A percentile compares a stretch with the other conserved stretches of the same genome.
Conservation (phyloP, 1,284 basidiomycete genomes). For the Ustilago nuda region DNA sequence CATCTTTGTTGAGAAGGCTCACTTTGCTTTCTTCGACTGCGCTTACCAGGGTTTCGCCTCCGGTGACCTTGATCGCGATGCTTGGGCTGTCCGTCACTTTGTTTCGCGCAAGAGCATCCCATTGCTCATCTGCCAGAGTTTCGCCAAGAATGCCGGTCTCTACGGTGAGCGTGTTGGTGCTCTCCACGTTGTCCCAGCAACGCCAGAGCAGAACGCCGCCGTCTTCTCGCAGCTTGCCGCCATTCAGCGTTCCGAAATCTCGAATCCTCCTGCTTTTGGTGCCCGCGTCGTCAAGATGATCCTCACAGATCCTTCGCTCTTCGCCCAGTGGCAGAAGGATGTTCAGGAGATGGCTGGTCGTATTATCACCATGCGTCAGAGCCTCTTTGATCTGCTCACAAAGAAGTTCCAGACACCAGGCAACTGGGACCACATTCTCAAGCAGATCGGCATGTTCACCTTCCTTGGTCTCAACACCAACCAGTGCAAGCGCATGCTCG, state of each 20-base stretch:
- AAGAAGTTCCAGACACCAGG: conserved; percentile 86
- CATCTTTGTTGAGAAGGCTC: conserved; percentile 79
- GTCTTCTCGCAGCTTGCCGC: conserved; percentile 79
- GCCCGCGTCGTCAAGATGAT: conserved; percentile 79
- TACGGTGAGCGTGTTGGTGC: conserved; percentile 85
- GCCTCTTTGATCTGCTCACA: conserved; percentile 81
- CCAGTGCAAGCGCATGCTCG: conserved; percentile 80
- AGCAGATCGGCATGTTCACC: conserved; percentile 69
- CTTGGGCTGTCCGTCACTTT: conserved; percentile 94
- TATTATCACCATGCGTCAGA: conserved; percentile 88
- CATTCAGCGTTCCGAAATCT: conserved; percentile 89
- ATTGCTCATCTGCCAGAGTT: conserved; percentile 91
- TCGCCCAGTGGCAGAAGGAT: conserved; percentile 88
- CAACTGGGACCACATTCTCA: conserved; percentile 79
- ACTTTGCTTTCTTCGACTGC: conserved; percentile 93
- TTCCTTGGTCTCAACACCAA: conserved; percentile 62
- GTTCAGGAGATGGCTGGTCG: conserved; percentile 91
- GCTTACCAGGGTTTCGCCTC: conserved; percentile 94
- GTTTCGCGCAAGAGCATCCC: conserved; percentile 77
- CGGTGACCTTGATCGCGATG: conserved; percentile 87
- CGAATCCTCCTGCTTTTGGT: conserved; percentile 89
- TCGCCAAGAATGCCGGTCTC: conserved; percentile 94
- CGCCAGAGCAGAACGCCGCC: conserved; percentile 49
- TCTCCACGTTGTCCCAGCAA: conserved; percentile 70
- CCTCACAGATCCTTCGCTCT: conserved; percentile 76